Evolutionary conservation across 345 rosid species (phyloP).

Genomic region (Ricinus communis): DNA sequence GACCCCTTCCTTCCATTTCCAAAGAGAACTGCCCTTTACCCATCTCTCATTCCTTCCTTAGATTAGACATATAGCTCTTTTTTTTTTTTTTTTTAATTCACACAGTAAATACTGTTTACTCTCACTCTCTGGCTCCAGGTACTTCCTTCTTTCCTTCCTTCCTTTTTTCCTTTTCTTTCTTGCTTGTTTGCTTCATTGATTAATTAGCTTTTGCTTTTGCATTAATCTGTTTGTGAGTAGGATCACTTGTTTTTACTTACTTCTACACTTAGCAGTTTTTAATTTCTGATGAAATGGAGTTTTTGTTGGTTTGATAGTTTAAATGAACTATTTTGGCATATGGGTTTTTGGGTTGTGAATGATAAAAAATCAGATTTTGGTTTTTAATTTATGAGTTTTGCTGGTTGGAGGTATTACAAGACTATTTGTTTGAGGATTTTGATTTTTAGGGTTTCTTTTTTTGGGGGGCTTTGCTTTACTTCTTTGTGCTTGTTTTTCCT

Average conservation of each 20-base stretch:
- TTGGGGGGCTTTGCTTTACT: not conserved
- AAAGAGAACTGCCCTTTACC: not conserved
- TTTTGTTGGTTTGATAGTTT: not conserved
- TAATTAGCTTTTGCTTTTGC: not conserved
- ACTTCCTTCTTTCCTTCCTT: not conserved
- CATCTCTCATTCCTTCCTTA: not conserved
- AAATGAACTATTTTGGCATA: not conserved
- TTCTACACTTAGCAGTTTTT: not conserved
- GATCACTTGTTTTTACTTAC: too few species aligned
- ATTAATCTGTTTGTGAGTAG: too few species aligned
- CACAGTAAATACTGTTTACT: not conserved
- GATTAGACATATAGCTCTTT: too few species aligned
- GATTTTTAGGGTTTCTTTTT: not conserved
- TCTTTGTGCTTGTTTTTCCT: not conserved
- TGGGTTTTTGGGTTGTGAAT: constrained; percentile 20
- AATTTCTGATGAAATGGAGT: not conserved
- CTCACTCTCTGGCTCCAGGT: constrained; percentile 16
- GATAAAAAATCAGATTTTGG: constrained; percentile 8
- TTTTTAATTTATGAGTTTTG: constrained; percentile 9
- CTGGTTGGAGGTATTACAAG: not conserved
- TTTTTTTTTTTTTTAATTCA: too few species aligned
- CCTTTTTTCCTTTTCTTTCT: not conserved
- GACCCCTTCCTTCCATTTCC: not conserved
- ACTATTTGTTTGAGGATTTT: not conserved
- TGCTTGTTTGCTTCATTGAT: not conserved